Base-by-base conservation (phyloP, 257 asterid species). In the Verbena officinalis region DNA sequence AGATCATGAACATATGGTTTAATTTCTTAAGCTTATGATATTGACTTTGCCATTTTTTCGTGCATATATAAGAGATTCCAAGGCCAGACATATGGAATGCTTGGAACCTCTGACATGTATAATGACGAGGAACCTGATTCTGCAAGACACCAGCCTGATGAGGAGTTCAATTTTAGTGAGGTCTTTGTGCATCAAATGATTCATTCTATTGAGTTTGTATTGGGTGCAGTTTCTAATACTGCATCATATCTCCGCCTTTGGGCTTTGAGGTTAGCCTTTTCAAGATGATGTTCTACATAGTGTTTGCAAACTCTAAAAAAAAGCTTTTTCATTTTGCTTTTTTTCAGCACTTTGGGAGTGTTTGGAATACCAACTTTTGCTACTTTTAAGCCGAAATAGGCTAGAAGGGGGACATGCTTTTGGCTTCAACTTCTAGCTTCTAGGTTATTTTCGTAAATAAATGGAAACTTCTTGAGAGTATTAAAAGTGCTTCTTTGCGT, bases 171-270 rank as follows among this genome's bases (percentile, higher is more conserved):
- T 59, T 93, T 93, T 14, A 84, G 95, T 80, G 99, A 93, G 83
- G 86, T 86, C 54, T 88, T 93, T 77, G 99, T 93, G 84, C 99
- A 93, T 80, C 99, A 93, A 76, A 82, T 93, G 96, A 93, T 93
- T 77, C 99, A 93, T 69, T 69, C 96, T 59, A 93, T 93, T 67
- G 99, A 93, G 89, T 93, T 93, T 73, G 96, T 93, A 43, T 83
- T 93, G 64, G 99, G 97, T 64, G 94, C 99, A 13, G 96, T 93
- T 73, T 93, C 99, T 62, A 93, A 93, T 62, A 90, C 97, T 38
- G 99, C 99, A 50, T 93, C 99, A 21, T 93, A 93, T 75, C 96
- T 90, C 57, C 89, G 97, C 57, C 81, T 90, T 19, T 93, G 99
- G 99, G 99, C 97, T 53, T 78, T 93, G 80, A 93, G 99, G 99